Evolutionary conservation across 2,329 filamentous ascomycete species (phyloP), one percentile per base, ranked within the genome.

Genomic region (Aspergillus sp.): DNA sequence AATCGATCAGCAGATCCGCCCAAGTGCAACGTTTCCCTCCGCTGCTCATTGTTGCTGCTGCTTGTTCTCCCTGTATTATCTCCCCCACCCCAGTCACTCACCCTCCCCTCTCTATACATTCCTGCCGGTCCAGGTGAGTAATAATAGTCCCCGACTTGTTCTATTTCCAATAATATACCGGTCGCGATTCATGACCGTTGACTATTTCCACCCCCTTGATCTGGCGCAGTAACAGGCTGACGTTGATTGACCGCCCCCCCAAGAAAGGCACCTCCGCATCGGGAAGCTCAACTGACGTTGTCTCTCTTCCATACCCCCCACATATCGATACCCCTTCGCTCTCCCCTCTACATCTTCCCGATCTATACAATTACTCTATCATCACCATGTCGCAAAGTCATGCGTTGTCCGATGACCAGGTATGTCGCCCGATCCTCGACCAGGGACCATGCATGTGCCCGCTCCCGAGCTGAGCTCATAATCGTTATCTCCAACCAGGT

Each of bases 381-480:
- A 75, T 78, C 84, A 89, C 80, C 78, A 96, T 96, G 92, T 95
- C 92, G 81, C 90, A 92, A 84, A 83, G 87, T 68, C 92, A 96
- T 88, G 90, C 92, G 78, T 90, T 98, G 82, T 96, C 93, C 82
- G 93, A 97, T 86, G 92, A 96, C 83, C 92, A 96, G 89, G 92
- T 95, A 86, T 74, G 77, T 62, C 19, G n/a, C 39, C 5, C 53
- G 11, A 36, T 2, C 52, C 44, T 25, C 54, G 42, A 50, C 50
- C 52, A 58, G 53, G 54, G 19, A 49, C 52, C 19, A 23, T 17
- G n/a, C 21, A 49, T 36, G 32, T 77, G 39, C n/a, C 19, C 70
- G 47, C 21, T 13, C 63, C 60, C 47, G 62, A 63, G 63, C 60
- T 65, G 53, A 65, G 32, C 55, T 50, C 55, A 51, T 17, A 50